These are phyloP conservation scores for Volvox carteri DNA, from an alignment of 163 green algal genomes.

Conservation along the genomic window DNA sequence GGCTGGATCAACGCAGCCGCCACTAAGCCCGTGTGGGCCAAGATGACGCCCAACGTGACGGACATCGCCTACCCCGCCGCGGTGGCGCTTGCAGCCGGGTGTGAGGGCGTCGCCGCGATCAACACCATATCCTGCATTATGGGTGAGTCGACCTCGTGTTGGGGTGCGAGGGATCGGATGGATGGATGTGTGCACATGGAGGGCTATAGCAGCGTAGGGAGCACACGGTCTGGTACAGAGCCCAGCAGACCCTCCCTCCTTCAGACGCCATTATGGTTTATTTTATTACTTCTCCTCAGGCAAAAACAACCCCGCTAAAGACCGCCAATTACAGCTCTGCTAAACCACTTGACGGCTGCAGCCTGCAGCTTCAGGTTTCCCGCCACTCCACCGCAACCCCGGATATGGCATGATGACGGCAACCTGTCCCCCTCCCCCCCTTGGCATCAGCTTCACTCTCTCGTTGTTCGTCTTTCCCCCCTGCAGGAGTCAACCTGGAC, in stretches of 20 bases:
- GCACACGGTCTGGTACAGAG: no score
- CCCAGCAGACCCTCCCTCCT: no score
- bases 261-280: no score
- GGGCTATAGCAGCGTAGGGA: no score
- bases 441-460: not conserved
- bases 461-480: not conserved
- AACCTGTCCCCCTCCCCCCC: not conserved
- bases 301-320: no score
- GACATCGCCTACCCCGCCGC: constrained; percentile 89
- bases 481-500: constrained; percentile 90
- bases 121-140: constrained; percentile 97
- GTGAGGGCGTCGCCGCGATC: constrained; percentile 95
- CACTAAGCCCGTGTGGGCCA: constrained; percentile 96
- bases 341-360: no score
- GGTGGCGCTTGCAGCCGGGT: constrained; percentile 78
- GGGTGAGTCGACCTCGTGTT: constrained; percentile 74
- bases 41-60: constrained; percentile 99
- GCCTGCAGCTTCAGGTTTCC: no score
- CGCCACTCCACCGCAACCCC: no score
- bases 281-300: no score
- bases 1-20: constrained; percentile 92
- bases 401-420: no score
- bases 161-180: not conserved
- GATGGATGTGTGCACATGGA: no score
- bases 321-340: no score